Base-by-base conservation (phyloP, 169 alveolate genomes). In the Cryptosporidium sp. region DNA sequence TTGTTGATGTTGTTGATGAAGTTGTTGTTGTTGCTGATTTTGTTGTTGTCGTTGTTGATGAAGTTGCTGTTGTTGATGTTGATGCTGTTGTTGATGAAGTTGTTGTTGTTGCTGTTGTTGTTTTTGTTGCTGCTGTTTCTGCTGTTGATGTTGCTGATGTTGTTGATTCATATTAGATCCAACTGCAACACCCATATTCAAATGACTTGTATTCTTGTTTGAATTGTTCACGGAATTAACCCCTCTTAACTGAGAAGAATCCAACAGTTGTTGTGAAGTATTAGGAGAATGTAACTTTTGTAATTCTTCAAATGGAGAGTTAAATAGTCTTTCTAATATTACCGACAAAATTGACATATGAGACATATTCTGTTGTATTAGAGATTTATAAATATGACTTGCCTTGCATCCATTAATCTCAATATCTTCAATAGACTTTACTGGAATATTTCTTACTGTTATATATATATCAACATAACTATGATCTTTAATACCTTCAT, bases 391-490 rank as follows among this genome's bases (percentile, higher is more conserved):
- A 16, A 80, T 33, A 14, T 62, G 69, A 12, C 53, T 26, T 16
- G 67, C 89, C n/a, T 51, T 80, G 29, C 33, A 14, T 39, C 75
- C 75, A 65, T 80, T 80, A 26, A 80, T 80, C 39, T 62, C 80
- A 44, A 80, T 45, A 44, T 80, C 89, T 39, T 80, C 62, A 14
- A 80, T 26, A 65, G 42, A 31, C 7, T 44, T 60, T 31, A 80
- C 75, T 37, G 89, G 89, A 33, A 80, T 65, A 14, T 45, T 80
- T 45, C 48, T 80, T 23, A 80, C 42, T 16, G 89, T 2, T 3
- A 80, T 1, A 62, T 61, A 80, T 37, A 80, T 80, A 65, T 80
- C 89, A 9, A 23, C 26, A 26, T 62, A 62, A 18, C 58, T n/a
- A 10, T 18, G n/a, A 1, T 33, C 35, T 3, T 26, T 10, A 44